Base-by-base conservation (phyloP, 768 basidiomycete genomes). In the Chalciporus pseudorubinellus region DNA sequence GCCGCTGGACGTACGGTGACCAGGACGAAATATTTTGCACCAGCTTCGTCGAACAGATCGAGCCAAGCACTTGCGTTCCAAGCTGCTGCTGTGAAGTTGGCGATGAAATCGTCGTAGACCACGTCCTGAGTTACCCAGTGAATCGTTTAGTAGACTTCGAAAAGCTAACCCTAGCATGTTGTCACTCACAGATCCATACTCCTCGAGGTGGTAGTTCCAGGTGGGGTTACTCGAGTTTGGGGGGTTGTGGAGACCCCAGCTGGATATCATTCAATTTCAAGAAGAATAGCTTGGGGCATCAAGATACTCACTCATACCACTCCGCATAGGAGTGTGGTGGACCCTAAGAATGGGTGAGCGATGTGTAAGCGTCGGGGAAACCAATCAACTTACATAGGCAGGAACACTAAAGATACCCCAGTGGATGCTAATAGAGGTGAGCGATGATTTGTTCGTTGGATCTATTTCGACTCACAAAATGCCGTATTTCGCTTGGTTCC, bases 11-110 rank as follows among this genome's bases (percentile, higher is more conserved):
- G 6, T 18, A 75, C 79, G 14, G 81, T 76, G 7, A 79, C 78
- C 31, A 81, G 65, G 19, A 84, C 81, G 53, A 84, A 83, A 53
- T 84, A 84, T 58, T 80, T 82, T 2, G 82, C 83, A 2, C 83
- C 82, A 0, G 80, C 77, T 26, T 71, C 70, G 38, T 76, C 78
- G 44, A 84, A 77, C 8, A 83, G 50, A 57, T 81, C 75, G 0
- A 81, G 59, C 80, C 82, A 84, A 36, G 68, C 72, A 41, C 74
- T 77, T 3, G 83, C 75, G 38, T 81, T 76, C 67, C 79, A 84
- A 42, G 75, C 74, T 1, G 69, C 67, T 1, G 77, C 80, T 0
- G 75, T 80, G 58, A 82, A 83, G 45, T 75, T 67, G 2, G 73
- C 64, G 39, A 84, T 80, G 55, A 84, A 84, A 55, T 83, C 78